phyloP scores from a whole-genome alignment of 2,329 filamentous ascomycete genomes.

The Nemania sp. region DNA sequence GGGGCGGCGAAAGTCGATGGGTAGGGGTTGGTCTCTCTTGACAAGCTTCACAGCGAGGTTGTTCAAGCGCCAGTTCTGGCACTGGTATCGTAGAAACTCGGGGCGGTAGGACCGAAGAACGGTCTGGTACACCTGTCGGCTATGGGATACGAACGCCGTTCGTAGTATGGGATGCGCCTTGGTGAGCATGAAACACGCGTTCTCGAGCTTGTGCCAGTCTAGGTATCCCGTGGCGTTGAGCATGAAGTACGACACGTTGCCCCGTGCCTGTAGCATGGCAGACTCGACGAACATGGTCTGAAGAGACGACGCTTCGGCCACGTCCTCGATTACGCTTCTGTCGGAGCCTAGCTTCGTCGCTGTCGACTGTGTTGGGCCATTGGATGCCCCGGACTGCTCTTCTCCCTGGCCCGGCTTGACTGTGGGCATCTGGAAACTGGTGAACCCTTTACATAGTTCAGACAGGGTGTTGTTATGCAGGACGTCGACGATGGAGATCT shows the following conservation, averaged over 20 bases:
- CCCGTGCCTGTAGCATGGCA: constrained; percentile 58
- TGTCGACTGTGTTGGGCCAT: constrained; percentile 56
- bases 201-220: constrained; percentile 58
- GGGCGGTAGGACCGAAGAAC: constrained; percentile 58
- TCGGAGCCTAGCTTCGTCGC: constrained; percentile 59
- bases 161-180: constrained; percentile 64
- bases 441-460: constrained; percentile 57
- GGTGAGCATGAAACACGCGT: constrained; percentile 59
- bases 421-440: constrained; percentile 41
- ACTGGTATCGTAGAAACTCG: constrained; percentile 59
- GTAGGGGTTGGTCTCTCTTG: constrained; percentile 56
- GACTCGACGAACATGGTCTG: constrained; percentile 63
- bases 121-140: constrained; percentile 62
- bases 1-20: constrained; percentile 58
- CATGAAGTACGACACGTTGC: constrained; percentile 61
- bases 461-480: constrained; percentile 57
- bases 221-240: constrained; percentile 62
- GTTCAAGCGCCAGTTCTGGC: constrained; percentile 56
- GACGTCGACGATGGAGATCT: constrained; percentile 58
- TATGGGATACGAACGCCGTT: constrained; percentile 64
- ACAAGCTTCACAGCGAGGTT: constrained; percentile 57
- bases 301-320: constrained; percentile 61
- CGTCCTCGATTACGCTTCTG: constrained; percentile 59
- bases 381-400: constrained; percentile 36
- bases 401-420: constrained; percentile 31